phyloP scores from a whole-genome alignment of 2,329 filamentous ascomycete species.

The Apiospora saccharicola region DNA sequence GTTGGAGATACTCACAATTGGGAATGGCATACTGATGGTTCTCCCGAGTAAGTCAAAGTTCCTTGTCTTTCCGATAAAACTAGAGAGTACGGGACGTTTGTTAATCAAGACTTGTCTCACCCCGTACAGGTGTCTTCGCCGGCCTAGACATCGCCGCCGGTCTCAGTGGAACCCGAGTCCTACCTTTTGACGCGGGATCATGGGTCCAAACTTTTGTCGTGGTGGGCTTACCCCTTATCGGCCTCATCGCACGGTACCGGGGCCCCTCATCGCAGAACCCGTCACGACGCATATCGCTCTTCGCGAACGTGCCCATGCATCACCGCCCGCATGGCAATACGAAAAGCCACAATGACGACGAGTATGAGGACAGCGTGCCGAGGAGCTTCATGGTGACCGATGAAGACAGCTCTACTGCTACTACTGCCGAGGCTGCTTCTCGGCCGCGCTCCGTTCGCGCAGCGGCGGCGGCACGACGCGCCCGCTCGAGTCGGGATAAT shows the following conservation, averaged over 20 bases:
- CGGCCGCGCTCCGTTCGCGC: not conserved
- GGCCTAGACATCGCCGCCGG: constrained; percentile 55
- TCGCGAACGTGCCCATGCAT: constrained; percentile 23
- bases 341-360: not conserved
- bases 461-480: not conserved
- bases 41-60: constrained; percentile 54
- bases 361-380: not conserved
- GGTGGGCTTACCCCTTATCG: constrained; percentile 60
- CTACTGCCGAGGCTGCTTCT: not conserved
- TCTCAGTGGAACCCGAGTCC: constrained; percentile 51
- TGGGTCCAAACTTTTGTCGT: constrained; percentile 58
- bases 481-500: not conserved
- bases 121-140: constrained; percentile 56
- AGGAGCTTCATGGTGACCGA: not conserved
- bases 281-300: constrained; percentile 22
- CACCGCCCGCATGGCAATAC: not conserved
- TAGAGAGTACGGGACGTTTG: not conserved
- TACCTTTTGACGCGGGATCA: constrained; percentile 58
- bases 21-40: constrained; percentile 64
- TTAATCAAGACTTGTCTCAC: constrained; percentile 16
- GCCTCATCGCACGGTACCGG: constrained; percentile 51
- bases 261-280: constrained; percentile 30
- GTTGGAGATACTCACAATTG: constrained; percentile 63
- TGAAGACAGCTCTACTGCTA: not conserved
- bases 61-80: constrained; percentile 7